Evolutionary conservation across 106 monocot genomes (phyloP).

Genomic region (Dioscorea dumetorum): DNA sequence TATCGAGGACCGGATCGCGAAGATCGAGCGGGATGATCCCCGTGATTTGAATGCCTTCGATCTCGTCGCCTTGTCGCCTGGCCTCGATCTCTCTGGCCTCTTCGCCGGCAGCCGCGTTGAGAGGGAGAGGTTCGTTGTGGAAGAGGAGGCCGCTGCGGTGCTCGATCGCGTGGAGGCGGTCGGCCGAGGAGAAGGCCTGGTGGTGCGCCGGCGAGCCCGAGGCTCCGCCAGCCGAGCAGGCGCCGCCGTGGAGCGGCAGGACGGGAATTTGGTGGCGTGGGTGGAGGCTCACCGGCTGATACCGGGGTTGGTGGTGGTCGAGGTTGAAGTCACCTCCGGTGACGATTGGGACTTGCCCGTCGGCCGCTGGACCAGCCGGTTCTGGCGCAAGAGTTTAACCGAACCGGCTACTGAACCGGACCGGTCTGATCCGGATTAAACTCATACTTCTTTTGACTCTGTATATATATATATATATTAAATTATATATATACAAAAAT

Average conservation of each 20-base stretch:
- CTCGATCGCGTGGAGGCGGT: neutral
- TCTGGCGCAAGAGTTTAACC: conserved; percentile 1
- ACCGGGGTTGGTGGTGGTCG: conserved; percentile 1
- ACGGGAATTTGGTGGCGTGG: conserved; percentile 4
- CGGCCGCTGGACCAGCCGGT: neutral
- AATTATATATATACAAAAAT: too few species aligned
- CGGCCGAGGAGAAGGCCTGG: neutral
- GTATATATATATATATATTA: too few species aligned
- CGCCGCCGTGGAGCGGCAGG: neutral
- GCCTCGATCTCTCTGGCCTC: conserved; percentile 8
- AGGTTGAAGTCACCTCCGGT: neutral
- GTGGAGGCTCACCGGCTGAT: conserved; percentile 1
- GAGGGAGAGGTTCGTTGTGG: neutral
- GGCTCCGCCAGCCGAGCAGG: neutral
- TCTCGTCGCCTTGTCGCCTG: conserved; percentile 2
- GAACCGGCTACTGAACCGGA: neutral
- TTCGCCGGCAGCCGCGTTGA: neutral
- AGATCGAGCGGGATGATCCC: neutral
- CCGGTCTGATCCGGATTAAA: neutral
- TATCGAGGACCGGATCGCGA: neutral
- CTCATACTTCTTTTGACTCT: too few species aligned
- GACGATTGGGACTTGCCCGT: neutral
- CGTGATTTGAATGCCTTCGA: conserved; percentile 13
- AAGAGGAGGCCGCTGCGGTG: neutral
- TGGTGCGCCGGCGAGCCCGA: neutral